Evolutionary conservation across 23 red algal genomes (phyloP), one percentile per base, ranked within the genome.

Genomic region (Pyropia haitanensis): DNA sequence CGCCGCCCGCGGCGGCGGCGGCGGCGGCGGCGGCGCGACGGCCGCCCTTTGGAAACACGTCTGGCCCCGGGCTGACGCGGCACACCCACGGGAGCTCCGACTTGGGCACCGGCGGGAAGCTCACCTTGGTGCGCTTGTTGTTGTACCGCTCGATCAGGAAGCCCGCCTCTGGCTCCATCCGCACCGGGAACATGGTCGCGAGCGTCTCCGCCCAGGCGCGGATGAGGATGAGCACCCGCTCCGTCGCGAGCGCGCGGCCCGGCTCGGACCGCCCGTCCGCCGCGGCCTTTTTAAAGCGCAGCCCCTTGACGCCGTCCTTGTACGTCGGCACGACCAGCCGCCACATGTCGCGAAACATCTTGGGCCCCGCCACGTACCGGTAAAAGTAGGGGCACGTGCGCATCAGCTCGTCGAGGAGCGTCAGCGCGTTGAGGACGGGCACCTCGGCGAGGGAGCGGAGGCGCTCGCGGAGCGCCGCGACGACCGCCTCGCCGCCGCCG

Each of bases 261-360:
- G 39, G 5, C 39, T 46, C 39, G 7, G 39, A 46, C 5, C 39
- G 39, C 39, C 5, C 13, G 39, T 46, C 39, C 5, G 39, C 39
- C 8, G 10, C 5, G 0, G 5, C 39, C 39, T 46, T 46, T 46
- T 46, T 46, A 13, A 46, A 46, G 39, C 39, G 39, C 5, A 46
- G 39, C 61, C 74, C 85, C 71, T 72, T 79, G 61, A 98, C 63
- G 21, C 72, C 71, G 50, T 87, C 75, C 61, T 98, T 98, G 64
- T 98, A 98, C 26, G 88, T 72, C 18, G 85, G 94, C 24, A 73
- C 81, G 0, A 98, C 87, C 19, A 91, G 80, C 49, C 94, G 82
- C 94, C 94, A 98, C 33, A 98, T 60, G n/a, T 86, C 67, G 28
- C 87, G 64, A 39, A 98, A 98, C 54, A 98, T 91, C 57, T 80